phyloP scores from a whole-genome alignment of 2,329 filamentous ascomycete species.

The Tetracladium maxilliforme region DNA sequence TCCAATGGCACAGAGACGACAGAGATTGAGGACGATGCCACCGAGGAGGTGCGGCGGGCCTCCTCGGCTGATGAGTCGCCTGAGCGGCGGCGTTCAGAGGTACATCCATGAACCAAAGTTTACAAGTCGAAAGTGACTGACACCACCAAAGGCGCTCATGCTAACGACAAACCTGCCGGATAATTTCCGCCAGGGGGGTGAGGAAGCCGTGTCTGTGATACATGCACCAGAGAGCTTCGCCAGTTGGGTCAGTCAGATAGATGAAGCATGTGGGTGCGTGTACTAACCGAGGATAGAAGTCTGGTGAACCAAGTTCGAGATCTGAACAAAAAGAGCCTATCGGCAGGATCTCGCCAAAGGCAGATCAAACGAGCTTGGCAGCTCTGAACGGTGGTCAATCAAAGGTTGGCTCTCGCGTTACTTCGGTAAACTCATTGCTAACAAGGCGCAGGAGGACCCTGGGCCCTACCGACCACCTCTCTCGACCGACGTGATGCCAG shows the following conservation, averaged over 20 bases:
- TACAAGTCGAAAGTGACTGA: slow-evolving; percentile 1
- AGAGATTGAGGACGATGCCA: slow-evolving; percentile 67
- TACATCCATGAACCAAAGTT: neutral
- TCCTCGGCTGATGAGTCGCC: slow-evolving; percentile 14
- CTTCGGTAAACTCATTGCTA: too few species aligned
- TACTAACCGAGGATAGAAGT: too few species aligned
- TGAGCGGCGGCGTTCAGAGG: neutral
- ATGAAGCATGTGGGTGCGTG: too few species aligned
- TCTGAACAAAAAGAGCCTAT: too few species aligned
- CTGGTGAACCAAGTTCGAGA: too few species aligned
- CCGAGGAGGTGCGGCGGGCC: slow-evolving; percentile 37
- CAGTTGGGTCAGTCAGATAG: too few species aligned
- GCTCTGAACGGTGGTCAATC: too few species aligned
- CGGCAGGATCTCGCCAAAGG: too few species aligned
- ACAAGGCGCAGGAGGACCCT: slow-evolving; percentile 13
- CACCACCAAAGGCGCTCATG: neutral
- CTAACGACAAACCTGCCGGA: slow-evolving; percentile 41
- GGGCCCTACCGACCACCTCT: slow-evolving; percentile 51
- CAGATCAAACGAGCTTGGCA: neutral
- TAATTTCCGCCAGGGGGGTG: slow-evolving; percentile 42
- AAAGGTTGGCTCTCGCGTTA: too few species aligned
- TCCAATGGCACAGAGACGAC: slow-evolving; percentile 74
- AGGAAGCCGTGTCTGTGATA: slow-evolving; percentile 80
- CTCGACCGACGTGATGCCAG: slow-evolving; percentile 57
- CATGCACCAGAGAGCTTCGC: slow-evolving; percentile 82